These are phyloP conservation scores for Pichia ethanolica DNA, from an alignment of 805 yeast species.

Conservation along the genomic window DNA sequence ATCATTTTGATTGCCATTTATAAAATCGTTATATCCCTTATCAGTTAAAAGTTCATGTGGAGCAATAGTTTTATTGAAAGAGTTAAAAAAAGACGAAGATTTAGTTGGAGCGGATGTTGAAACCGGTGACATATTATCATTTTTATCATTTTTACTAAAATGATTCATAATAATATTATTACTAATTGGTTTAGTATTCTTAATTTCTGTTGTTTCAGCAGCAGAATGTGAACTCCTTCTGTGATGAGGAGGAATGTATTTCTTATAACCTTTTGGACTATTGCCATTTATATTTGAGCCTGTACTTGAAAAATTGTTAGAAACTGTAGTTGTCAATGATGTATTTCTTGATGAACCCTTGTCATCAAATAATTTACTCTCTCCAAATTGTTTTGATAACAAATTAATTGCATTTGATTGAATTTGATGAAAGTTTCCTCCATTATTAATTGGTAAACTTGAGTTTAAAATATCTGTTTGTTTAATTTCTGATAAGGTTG, in stretches of 20 bases:
- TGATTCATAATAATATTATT: neutral
- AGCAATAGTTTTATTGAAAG: conserved; percentile 24
- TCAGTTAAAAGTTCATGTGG: conserved; percentile 5
- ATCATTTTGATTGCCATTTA: conserved; percentile 1
- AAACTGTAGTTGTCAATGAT: conserved; percentile 20
- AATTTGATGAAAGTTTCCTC: conserved; percentile 2
- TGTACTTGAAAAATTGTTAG: conserved; percentile 19
- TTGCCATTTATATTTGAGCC: conserved; percentile 17
- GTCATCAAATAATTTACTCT: conserved; percentile 7
- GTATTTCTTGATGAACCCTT: conserved; percentile 20
- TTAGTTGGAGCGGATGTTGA: conserved; percentile 32
- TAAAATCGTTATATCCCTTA: conserved; percentile 4
- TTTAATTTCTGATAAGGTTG: neutral
- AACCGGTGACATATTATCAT: conserved; percentile 17
- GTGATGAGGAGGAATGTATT: conserved; percentile 50
- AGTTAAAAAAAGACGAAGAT: conserved; percentile 12
- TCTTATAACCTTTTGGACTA: conserved; percentile 14
- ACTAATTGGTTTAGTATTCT: neutral
- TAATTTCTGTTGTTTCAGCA: conserved; percentile 10
- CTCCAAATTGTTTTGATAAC: conserved; percentile 13
- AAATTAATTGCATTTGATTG: conserved; percentile 8
- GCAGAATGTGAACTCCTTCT: conserved; percentile 31
- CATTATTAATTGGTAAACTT: neutral
- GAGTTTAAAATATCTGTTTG: neutral
- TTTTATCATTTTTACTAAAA: conserved; percentile 12